A percentile compares a stretch with the other conserved stretches of the same genome.
phyloP scores from a whole-genome alignment of 495 filamentous ascomycete species.

The Penicillium cinerascens region DNA sequence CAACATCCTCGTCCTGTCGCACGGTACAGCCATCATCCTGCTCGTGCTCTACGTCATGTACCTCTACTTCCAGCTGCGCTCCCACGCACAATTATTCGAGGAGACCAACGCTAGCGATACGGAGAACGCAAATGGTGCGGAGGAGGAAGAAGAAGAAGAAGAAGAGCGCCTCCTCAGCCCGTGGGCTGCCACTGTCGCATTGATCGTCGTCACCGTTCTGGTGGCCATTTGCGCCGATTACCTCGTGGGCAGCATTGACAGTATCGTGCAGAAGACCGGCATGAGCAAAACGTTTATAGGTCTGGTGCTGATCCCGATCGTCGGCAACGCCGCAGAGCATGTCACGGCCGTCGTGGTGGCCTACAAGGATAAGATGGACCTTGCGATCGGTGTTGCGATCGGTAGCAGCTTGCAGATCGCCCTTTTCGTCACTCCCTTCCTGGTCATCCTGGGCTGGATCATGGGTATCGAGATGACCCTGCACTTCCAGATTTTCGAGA shows the following conservation, averaged over 20 bases:
- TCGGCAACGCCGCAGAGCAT: slow-evolving; percentile 96
- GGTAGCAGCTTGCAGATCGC: slow-evolving; percentile 94
- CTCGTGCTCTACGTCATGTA: slow-evolving; percentile 86
- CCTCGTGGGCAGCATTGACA: slow-evolving; percentile 89
- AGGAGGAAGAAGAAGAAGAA: slow-evolving; percentile 54
- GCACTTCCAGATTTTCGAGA: slow-evolving; percentile 91
- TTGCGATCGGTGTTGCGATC: slow-evolving; percentile 91
- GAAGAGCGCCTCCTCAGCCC: slow-evolving; percentile 64
- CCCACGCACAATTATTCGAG: slow-evolving; percentile 79
- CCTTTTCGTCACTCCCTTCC: slow-evolving; percentile 82
- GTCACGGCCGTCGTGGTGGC: slow-evolving; percentile 92
- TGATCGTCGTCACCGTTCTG: slow-evolving; percentile 73
- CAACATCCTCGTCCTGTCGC: slow-evolving; percentile 80
- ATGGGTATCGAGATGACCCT: slow-evolving; percentile 81
- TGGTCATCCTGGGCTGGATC: slow-evolving; percentile 92
- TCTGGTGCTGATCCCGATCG: slow-evolving; percentile 91
- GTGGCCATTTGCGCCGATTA: slow-evolving; percentile 94
- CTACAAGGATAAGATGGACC: slow-evolving; percentile 94
- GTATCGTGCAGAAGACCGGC: slow-evolving; percentile 73
- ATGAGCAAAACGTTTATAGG: slow-evolving; percentile 97
- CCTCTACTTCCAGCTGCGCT: slow-evolving; percentile 83
- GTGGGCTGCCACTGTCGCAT: slow-evolving; percentile 64
- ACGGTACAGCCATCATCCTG: slow-evolving; percentile 85
- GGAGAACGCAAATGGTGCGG: slow-evolving; percentile 32
- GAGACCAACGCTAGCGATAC: slow-evolving; percentile 46